Conservation (phyloP, 768 basidiomycete species). For the Rhizopogon vinicolor region DNA sequence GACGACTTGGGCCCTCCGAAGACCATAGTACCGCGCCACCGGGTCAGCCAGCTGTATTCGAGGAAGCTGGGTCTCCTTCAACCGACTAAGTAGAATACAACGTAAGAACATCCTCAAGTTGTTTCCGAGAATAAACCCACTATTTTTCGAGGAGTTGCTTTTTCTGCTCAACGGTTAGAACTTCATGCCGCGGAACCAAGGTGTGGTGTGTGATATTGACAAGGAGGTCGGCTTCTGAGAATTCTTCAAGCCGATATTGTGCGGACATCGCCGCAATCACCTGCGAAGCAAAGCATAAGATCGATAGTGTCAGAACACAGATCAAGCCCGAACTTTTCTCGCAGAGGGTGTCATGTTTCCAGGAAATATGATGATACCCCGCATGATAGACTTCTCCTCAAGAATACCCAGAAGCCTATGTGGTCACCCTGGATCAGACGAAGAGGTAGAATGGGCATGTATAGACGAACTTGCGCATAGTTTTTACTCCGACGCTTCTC, state of each 20-base stretch:
- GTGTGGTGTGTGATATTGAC: conserved; percentile 98
- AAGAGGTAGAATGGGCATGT: neutral
- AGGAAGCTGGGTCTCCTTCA: conserved; percentile 97
- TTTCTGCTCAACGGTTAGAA: conserved; percentile 84
- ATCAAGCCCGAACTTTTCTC: conserved; percentile 61
- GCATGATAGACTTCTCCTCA: conserved; percentile 85
- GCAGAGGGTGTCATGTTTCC: conserved; percentile 97
- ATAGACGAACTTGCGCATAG: conserved; percentile 86
- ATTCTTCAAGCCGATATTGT: conserved; percentile 89
- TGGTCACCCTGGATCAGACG: neutral
- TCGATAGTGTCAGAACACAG: neutral
- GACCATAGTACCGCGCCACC: conserved; percentile 97
- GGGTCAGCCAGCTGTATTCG: conserved; percentile 96
- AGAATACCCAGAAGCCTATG: conserved; percentile 80
- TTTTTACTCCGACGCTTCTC: conserved; percentile 91
- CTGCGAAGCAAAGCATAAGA: conserved; percentile 34
- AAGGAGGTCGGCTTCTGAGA: conserved; percentile 91
- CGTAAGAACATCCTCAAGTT: conserved; percentile 5
- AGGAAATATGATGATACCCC: conserved; percentile 93
- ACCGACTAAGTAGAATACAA: conserved; percentile 52
- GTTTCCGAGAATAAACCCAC: conserved; percentile 47
- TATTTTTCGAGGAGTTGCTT: conserved; percentile 84
- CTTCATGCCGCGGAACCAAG: conserved; percentile 89
- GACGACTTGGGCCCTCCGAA: conserved; percentile 93
- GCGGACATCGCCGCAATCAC: conserved; percentile 88